Percentiles rank a stretch among this genome's conserved stretches.
These are phyloP conservation scores for Teunomyces barrocoloradensis DNA, from an alignment of 805 yeast genomes.

Conservation along the genomic window DNA sequence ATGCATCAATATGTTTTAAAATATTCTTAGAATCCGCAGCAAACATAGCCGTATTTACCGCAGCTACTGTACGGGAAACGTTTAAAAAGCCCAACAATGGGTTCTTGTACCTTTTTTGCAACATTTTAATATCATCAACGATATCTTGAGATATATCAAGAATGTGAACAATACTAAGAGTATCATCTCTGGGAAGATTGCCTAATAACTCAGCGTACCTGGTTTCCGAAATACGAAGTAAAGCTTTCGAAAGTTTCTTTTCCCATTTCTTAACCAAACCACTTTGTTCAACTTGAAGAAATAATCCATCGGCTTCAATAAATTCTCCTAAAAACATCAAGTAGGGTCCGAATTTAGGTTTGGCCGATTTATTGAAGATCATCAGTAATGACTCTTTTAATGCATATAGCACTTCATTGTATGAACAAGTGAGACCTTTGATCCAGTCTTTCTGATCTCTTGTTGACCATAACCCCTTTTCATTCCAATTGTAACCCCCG, in stretches of 20 bases:
- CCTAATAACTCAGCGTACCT: conserved; percentile 40
- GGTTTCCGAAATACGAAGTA: conserved; percentile 35
- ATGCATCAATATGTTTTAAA: conserved; percentile 47
- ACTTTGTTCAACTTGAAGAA: conserved; percentile 29
- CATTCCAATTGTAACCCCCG: conserved; percentile 28
- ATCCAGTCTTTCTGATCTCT: conserved; percentile 53
- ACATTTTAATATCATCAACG: conserved; percentile 43
- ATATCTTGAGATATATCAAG: conserved; percentile 55
- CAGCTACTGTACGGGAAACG: conserved; percentile 50
- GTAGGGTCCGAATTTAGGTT: conserved; percentile 60
- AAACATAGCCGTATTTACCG: conserved; percentile 49
- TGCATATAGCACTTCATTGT: conserved; percentile 45
- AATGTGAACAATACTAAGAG: conserved; percentile 54
- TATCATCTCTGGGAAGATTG: conserved; percentile 56
- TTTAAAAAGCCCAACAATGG: conserved; percentile 60
- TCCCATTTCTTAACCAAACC: conserved; percentile 49
- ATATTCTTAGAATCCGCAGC: conserved; percentile 53
- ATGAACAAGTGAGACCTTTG: conserved; percentile 42
- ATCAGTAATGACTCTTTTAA: conserved; percentile 42
- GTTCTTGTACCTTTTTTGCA: conserved; percentile 59
- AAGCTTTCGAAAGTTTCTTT: conserved; percentile 30
- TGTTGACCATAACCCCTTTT: conserved; percentile 30
- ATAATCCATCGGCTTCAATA: conserved; percentile 47
- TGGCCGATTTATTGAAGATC: conserved; percentile 38
- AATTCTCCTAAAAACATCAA: conserved; percentile 49